These are phyloP conservation scores for Ampelomyces quisqualis DNA, from an alignment of 2,329 filamentous ascomycete species.

Conservation along the genomic window DNA sequence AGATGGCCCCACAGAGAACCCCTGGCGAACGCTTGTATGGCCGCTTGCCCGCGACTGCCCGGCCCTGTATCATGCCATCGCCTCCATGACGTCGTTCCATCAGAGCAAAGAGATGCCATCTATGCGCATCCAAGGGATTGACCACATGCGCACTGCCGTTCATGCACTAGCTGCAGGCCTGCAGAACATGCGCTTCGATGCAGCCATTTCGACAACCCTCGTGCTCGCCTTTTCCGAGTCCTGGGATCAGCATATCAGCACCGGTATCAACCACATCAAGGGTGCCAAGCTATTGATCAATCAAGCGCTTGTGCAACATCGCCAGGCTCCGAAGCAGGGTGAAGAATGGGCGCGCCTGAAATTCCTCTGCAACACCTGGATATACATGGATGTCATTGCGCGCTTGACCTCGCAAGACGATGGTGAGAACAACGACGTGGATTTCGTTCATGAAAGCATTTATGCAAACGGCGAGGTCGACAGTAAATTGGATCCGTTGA, in stretches of 20 bases:
- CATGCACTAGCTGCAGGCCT: slow-evolving; percentile 60
- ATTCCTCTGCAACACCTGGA: slow-evolving; percentile 70
- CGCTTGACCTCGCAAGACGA: slow-evolving; percentile 64
- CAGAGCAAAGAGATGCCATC: slow-evolving; percentile 59
- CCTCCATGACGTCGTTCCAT: slow-evolving; percentile 70
- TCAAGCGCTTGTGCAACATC: slow-evolving; percentile 56
- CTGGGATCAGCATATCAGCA: slow-evolving; percentile 69
- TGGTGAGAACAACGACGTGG: slow-evolving; percentile 57
- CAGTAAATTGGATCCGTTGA: slow-evolving; percentile 66
- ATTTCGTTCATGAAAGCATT: slow-evolving; percentile 42
- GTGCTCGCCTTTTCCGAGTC: slow-evolving; percentile 69
- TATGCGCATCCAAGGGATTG: slow-evolving; percentile 63
- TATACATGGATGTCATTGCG: slow-evolving; percentile 73
- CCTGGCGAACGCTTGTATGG: slow-evolving; percentile 71
- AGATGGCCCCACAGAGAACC: slow-evolving; percentile 68
- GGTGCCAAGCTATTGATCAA: slow-evolving; percentile 66
- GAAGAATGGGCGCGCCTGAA: slow-evolving; percentile 54
- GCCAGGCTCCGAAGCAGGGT: slow-evolving; percentile 45
- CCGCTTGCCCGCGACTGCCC: slow-evolving; percentile 64
- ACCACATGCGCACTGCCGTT: slow-evolving; percentile 68
- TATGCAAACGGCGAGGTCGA: slow-evolving; percentile 41
- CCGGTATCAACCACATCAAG: slow-evolving; percentile 68
- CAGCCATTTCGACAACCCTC: slow-evolving; percentile 68
- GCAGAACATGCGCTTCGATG: slow-evolving; percentile 64
- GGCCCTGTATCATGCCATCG: slow-evolving; percentile 67